Evolutionary conservation across 768 basidiomycete species (phyloP).

Genomic region (Lactarius sp.): DNA sequence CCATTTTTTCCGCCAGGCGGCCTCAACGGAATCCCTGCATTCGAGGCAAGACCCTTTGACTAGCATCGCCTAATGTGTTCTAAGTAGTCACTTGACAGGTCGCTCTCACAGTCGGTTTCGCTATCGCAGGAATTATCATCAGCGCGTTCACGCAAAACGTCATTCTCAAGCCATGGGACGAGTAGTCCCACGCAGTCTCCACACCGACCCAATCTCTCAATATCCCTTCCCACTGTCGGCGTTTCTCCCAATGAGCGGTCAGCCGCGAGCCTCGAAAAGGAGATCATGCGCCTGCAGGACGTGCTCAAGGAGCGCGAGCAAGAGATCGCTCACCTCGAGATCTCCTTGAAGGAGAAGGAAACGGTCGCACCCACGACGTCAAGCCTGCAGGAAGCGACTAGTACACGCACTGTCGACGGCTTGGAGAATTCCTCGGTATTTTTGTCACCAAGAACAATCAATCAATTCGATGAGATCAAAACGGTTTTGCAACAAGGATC

Average conservation of each 20-base stretch:
- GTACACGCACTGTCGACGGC: constrained; percentile 9
- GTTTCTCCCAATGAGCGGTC: constrained; percentile 59
- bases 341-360: constrained; percentile 41
- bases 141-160: constrained; percentile 79
- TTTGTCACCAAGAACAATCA: constrained; percentile 66
- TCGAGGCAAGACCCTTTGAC: constrained; percentile 51
- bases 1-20: constrained; percentile 85
- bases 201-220: constrained; percentile 52
- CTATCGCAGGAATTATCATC: constrained; percentile 96
- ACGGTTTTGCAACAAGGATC: constrained; percentile 49
- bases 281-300: constrained; percentile 93
- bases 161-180: constrained; percentile 70
- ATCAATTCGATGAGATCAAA: constrained; percentile 71
- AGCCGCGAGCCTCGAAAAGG: constrained; percentile 80
- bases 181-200: constrained; percentile 62
- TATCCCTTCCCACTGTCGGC: constrained; percentile 45
- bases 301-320: constrained; percentile 86
- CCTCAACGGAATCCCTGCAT: constrained; percentile 84
- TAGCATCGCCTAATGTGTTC: constrained; percentile 17
- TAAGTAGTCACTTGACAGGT: constrained; percentile 43
- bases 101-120: constrained; percentile 91
- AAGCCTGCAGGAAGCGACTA: constrained; percentile 2
- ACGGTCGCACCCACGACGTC: constrained; percentile 1
- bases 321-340: constrained; percentile 79
- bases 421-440: constrained; percentile 30